A percentile compares a stretch with the other conserved stretches of the same genome.
phyloP scores from a whole-genome alignment of 2,329 filamentous ascomycete genomes.

The Sclerotinia subarctica region DNA sequence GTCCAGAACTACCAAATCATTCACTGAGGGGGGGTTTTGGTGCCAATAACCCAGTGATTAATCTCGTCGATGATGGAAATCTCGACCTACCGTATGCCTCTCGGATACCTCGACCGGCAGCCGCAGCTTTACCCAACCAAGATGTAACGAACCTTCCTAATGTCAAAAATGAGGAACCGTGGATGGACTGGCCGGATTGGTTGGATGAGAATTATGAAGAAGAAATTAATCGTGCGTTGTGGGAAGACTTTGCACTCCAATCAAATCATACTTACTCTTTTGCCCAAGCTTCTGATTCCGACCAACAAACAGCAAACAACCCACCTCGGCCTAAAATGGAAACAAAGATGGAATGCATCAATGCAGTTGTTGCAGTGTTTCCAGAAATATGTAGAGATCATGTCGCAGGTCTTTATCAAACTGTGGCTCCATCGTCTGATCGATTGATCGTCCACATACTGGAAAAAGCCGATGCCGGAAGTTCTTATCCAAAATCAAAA shows the following conservation, averaged over 20 bases:
- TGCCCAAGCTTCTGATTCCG: background rate
- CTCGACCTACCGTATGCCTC: background rate
- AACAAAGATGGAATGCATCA: conserved; percentile 34
- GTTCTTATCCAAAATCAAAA: conserved; percentile 45
- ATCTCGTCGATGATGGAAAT: background rate
- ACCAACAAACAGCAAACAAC: background rate
- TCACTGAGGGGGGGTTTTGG: background rate
- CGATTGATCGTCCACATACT: conserved; percentile 41
- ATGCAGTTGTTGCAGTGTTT: conserved; percentile 44
- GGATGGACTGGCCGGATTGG: background rate
- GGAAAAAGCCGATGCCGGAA: conserved; percentile 42
- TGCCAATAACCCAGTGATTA: background rate
- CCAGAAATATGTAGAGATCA: conserved; percentile 47
- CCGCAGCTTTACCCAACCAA: background rate
- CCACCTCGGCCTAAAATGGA: conserved; percentile 7
- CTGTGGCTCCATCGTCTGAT: conserved; percentile 27
- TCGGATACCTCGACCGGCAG: background rate
- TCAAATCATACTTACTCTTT: background rate
- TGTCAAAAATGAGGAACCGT: background rate
- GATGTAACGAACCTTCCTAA: background rate
- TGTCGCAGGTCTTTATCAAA: conserved; percentile 41
- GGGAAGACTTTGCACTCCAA: background rate
- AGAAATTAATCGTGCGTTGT: conserved; percentile 4
- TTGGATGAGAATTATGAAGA: conserved; percentile 7
- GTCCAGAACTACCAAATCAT: too few relatives aligned